These are phyloP conservation scores for Flaveria trinervia DNA, from an alignment of 129 eudicot genomes.

Conservation along the genomic window DNA sequence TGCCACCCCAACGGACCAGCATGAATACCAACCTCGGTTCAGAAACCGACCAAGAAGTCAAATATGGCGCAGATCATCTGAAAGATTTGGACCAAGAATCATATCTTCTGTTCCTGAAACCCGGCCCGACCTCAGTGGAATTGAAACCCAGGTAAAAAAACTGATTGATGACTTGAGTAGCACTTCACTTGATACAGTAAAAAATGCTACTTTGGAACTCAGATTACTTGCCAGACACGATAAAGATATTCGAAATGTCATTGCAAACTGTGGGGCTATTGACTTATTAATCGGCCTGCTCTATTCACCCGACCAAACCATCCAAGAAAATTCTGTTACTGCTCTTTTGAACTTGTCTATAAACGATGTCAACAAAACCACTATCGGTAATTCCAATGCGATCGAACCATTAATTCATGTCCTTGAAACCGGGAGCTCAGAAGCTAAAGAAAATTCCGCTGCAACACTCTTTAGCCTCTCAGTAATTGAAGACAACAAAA, in stretches of 20 bases:
- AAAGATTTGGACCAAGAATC: slow-evolving; percentile 48
- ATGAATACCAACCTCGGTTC: slow-evolving; percentile 53
- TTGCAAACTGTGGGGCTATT: slow-evolving; percentile 79
- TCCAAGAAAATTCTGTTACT: slow-evolving; percentile 86
- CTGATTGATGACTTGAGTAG: slow-evolving; percentile 63
- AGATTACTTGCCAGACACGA: slow-evolving; percentile 79
- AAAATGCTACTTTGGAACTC: slow-evolving; percentile 58
- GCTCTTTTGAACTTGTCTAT: slow-evolving; percentile 90
- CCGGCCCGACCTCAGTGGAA: slow-evolving; percentile 56
- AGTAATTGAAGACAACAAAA: slow-evolving; percentile 71
- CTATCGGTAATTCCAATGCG: slow-evolving; percentile 73
- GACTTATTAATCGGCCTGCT: slow-evolving; percentile 61
- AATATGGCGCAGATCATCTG: slow-evolving; percentile 71
- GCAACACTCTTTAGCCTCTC: slow-evolving; percentile 95
- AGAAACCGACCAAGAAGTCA: slow-evolving; percentile 52
- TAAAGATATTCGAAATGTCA: slow-evolving; percentile 73
- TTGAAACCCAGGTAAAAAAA: slow-evolving; percentile 61
- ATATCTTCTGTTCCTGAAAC: slow-evolving; percentile 56
- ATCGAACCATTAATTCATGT: slow-evolving; percentile 87
- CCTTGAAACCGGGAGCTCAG: slow-evolving; percentile 72
- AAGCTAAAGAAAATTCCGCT: slow-evolving; percentile 89
- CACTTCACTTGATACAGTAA: slow-evolving; percentile 52
- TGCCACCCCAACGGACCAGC: slow-evolving; percentile 48
- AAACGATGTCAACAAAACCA: slow-evolving; percentile 72
- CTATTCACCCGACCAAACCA: slow-evolving; percentile 54